A percentile compares a stretch with the other conserved stretches of the same genome.
These are phyloP conservation scores for Teunomyces aglyptinius DNA, from an alignment of 805 yeast species.

Conservation along the genomic window DNA sequence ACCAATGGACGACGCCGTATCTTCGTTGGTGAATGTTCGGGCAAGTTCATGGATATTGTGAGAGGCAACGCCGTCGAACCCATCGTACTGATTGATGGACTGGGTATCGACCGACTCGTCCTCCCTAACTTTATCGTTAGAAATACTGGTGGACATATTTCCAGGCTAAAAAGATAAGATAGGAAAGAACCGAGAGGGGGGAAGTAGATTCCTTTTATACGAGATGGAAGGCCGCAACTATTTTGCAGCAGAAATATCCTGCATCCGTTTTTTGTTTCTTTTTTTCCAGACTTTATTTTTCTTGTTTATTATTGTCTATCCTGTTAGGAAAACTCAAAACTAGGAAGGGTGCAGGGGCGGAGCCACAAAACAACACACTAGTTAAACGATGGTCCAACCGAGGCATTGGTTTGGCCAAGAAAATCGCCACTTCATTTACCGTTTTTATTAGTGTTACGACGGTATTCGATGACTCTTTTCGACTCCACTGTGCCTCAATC, in stretches of 20 bases:
- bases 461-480: too few species aligned
- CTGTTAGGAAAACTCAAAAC: neutral
- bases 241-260: neutral
- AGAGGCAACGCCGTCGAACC: conserved; percentile 8
- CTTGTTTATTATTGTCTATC: neutral
- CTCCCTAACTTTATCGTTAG: neutral
- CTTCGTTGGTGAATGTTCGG: conserved; percentile 17
- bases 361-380: neutral
- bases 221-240: neutral
- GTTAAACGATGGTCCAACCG: neutral
- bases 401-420: neutral
- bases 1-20: conserved; percentile 14
- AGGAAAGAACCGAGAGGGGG: too few species aligned
- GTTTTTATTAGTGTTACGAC: too few species aligned
- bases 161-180: too few species aligned
- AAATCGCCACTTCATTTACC: neutral
- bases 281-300: neutral
- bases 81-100: conserved; percentile 7
- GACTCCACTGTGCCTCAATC: too few species aligned
- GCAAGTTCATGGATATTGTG: conserved; percentile 23
- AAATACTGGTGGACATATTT: neutral
- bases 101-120: neutral
- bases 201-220: neutral
- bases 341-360: neutral
- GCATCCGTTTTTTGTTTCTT: neutral